Percentiles rank a stretch among this genome's conserved stretches.
Conservation (phyloP, 495 filamentous ascomycete genomes). For the Aspergillus diversus region DNA sequence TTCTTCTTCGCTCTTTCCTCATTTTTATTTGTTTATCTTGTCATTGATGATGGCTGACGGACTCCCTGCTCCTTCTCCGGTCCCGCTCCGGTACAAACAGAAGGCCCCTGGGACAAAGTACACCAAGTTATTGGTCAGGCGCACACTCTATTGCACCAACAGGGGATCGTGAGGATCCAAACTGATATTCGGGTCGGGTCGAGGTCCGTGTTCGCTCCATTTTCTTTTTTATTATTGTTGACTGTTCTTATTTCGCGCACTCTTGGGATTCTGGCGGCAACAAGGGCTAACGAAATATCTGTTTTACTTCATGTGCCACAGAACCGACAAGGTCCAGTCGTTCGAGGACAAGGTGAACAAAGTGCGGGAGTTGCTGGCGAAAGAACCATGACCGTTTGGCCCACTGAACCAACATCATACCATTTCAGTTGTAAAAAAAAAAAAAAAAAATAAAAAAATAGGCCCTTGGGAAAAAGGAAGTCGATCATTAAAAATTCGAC, state of each 20-base stretch:
- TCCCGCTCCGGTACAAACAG: slow-evolving; percentile 44
- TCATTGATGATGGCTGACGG: slow-evolving; percentile 17
- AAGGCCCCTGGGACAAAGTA: slow-evolving; percentile 90
- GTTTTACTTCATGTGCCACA: slow-evolving; percentile 24
- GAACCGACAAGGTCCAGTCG: slow-evolving; percentile 71
- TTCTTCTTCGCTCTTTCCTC: slow-evolving; percentile 1
- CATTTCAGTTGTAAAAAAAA: neutral
- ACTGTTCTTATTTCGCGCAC: neutral
- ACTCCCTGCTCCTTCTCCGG: neutral
- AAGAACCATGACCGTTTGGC: slow-evolving; percentile 33
- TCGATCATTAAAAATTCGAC: neutral
- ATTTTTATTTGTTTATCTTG: neutral
- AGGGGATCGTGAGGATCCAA: slow-evolving; percentile 82
- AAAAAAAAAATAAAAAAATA: neutral
- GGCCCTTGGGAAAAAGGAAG: neutral
- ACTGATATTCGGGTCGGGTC: slow-evolving; percentile 86
- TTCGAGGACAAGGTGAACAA: slow-evolving; percentile 69
- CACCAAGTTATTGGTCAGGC: slow-evolving; percentile 89
- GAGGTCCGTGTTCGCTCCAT: slow-evolving; percentile 55
- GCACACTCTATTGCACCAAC: slow-evolving; percentile 79
- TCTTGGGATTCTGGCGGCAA: slow-evolving; percentile 6
- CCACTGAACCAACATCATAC: neutral
- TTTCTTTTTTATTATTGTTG: slow-evolving; percentile 4
- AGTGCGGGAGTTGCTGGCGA: slow-evolving; percentile 59
- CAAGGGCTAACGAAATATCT: slow-evolving; percentile 20